Base-by-base conservation (phyloP, 495 filamentous ascomycete genomes). In the Neurospora sp. region DNA sequence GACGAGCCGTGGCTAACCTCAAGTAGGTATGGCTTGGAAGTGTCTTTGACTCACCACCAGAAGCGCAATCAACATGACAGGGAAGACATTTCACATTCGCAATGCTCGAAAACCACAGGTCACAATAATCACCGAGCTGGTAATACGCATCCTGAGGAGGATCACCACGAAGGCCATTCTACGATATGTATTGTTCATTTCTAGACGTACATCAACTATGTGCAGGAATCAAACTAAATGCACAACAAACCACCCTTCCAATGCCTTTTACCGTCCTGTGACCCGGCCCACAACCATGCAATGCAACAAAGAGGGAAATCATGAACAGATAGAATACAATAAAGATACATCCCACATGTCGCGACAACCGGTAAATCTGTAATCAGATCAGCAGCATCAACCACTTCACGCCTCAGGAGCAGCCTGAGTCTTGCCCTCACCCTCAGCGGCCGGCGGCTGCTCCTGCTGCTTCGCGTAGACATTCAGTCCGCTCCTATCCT, bases 401-500 rank as follows among this genome's bases (percentile, higher is more conserved):
- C 27, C 27, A 65, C 53, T 65, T 65, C 53, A 65, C 14, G 53
- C 53, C 27, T 35, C 27, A 61, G 53, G 22, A 3, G 53, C 53
- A 35, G 12, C 12, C 27, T 61, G 12, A 35, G 69, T n/a, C 18
- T 70, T 39, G 16, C 38, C 22, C 5, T 61, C 53, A 35, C 27
- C 27, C 12, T 65, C 53, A 14, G 53, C 68, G 16, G 68, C 40
- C 39, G 38, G 35, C 22, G 48, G 20, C 20, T 53, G 20, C 27
- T 61, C 53, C 53, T 37, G 71, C 65, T 48, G 39, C n/a, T 31
- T n/a, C 9, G 31, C 20, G 35, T 72, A 48, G 31, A 89, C 81
- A 9, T 84, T 83, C 73, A 93, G 72, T 7, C 85, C 86, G 20
- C 83, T 80, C 42, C 84, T 83, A 48, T 85, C 86, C 31, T 85